These are phyloP conservation scores for Entomortierella parvispora DNA, from an alignment of 192 early-diverging fungal genomes.

Conservation along the genomic window DNA sequence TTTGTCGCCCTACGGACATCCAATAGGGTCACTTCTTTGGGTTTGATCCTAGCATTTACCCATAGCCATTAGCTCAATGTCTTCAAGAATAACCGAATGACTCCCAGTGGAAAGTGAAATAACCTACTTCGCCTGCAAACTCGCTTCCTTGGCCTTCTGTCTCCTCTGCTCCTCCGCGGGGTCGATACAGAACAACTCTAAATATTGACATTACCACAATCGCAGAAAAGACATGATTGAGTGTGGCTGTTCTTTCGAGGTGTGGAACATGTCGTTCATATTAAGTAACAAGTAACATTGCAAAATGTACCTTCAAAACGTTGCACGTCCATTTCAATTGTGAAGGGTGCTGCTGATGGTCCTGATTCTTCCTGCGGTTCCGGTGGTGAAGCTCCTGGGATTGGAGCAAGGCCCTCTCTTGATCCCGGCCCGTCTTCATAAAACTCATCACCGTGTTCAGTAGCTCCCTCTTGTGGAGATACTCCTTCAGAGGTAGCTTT, in stretches of 20 bases:
- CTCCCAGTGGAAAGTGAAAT: no score
- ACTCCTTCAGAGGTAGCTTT: not conserved
- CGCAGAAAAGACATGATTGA: slow-evolving; percentile 1
- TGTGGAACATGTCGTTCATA: not conserved
- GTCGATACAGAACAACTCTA: slow-evolving; percentile 51
- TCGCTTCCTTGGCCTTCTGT: slow-evolving; percentile 31
- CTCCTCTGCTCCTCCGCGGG: slow-evolving; percentile 40
- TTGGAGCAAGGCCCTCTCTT: not conserved
- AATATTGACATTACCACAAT: not conserved
- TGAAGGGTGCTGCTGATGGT: slow-evolving; percentile 15
- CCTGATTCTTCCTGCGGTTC: not conserved
- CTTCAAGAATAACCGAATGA: no score
- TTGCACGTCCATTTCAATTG: slow-evolving; percentile 49
- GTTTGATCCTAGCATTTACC: slow-evolving; percentile 41
- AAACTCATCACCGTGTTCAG: slow-evolving; percentile 19
- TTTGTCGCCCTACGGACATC: slow-evolving; percentile 42
- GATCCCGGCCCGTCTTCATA: slow-evolving; percentile 8
- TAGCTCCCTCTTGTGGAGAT: not conserved
- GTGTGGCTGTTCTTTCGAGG: not conserved
- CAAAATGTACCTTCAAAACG: slow-evolving; percentile 39
- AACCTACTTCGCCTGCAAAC: slow-evolving; percentile 32
- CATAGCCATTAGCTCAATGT: no score
- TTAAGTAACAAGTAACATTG: not conserved
- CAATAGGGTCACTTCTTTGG: slow-evolving; percentile 34
- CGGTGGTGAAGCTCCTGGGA: not conserved